These are phyloP conservation scores for Aurifilum marmelostoma DNA, from an alignment of 2,329 filamentous ascomycete species.

Conservation along the genomic window DNA sequence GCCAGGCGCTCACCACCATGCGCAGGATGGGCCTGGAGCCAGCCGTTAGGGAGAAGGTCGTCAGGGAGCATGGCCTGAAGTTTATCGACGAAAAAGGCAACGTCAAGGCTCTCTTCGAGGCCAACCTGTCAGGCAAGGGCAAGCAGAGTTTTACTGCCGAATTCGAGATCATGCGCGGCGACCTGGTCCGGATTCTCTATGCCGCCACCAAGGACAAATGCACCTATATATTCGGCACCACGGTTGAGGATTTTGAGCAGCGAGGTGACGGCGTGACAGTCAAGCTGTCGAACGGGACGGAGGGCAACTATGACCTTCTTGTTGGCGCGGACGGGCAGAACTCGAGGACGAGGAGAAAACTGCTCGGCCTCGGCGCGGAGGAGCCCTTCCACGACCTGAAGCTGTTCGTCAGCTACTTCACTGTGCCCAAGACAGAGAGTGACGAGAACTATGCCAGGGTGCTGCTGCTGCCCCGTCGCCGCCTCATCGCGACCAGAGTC, in stretches of 20 bases:
- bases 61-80: conserved; percentile 52
- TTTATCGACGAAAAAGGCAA: conserved; percentile 48
- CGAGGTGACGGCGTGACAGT: conserved; percentile 35
- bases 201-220: conserved; percentile 40
- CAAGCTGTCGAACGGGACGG: conserved; percentile 47
- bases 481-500: conserved; percentile 44
- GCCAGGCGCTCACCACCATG: conserved; percentile 36
- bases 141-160: conserved; percentile 55
- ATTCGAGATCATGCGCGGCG: conserved; percentile 63
- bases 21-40: conserved; percentile 38
- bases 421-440: conserved; percentile 19
- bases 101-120: conserved; percentile 43
- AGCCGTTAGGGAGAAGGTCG: conserved; percentile 40
- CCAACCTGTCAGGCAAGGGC: conserved; percentile 46
- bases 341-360: conserved; percentile 49
- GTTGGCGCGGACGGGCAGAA: conserved; percentile 58
- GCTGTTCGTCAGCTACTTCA: conserved; percentile 34
- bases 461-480: conserved; percentile 35
- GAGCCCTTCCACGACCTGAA: conserved; percentile 35
- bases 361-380: conserved; percentile 37
- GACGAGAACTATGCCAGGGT: conserved; percentile 9
- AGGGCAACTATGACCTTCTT: conserved; percentile 52
- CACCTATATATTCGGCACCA: conserved; percentile 36
- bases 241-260: conserved; percentile 37
- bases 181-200: conserved; percentile 55